Base-by-base conservation (phyloP, 768 basidiomycete species). In the Leucocoprinus sp. region DNA sequence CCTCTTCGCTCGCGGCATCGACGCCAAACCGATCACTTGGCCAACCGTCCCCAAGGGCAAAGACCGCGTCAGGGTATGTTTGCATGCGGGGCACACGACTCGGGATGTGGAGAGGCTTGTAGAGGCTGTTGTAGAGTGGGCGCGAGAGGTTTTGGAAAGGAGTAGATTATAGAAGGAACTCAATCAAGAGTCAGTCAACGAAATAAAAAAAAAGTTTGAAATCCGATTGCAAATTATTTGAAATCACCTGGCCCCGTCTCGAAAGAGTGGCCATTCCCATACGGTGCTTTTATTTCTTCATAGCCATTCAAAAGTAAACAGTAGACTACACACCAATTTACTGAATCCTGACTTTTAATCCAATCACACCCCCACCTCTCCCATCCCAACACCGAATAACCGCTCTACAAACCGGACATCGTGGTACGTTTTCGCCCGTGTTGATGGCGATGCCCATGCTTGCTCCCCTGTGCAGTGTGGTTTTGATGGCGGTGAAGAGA, bases 31-130 rank as follows among this genome's bases (percentile, higher is more conserved):
- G 3, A 90, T 92, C 33, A 80, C 77, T 8, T 84, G 82, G 69
- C 93, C 95, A 0, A 96, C 93, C 0, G 93, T 96, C 0, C 90
- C 93, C 0, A 82, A 81, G 43, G 92, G 89, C 7, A 75, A 75
- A 49, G 85, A 93, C 50, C 76, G 93, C 14, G 82, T 97, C 2
- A 64, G 93, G 2, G 76, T 97, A n/a, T 97, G 93, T 60, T 56
- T 97, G 21, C 87, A 93, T 55, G 80, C 91, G 0, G 79, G 73
- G 1, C 90, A 93, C 55, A 77, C 79, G 11, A 57, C 43, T 49
- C 69, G 64, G 29, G 82, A 93, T 22, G 70, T 95, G 3, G 73
- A 78, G 29, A 57, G 62, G 11, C 63, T 96, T 15, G 70, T 77
- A 0, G 45, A 58, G 1, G 76, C 70, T 0, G 68, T 82, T 38